Percentiles rank a stretch among this genome's conserved stretches.
phyloP scores from a whole-genome alignment of 1,284 basidiomycete species.

The Malassezia furfur region DNA sequence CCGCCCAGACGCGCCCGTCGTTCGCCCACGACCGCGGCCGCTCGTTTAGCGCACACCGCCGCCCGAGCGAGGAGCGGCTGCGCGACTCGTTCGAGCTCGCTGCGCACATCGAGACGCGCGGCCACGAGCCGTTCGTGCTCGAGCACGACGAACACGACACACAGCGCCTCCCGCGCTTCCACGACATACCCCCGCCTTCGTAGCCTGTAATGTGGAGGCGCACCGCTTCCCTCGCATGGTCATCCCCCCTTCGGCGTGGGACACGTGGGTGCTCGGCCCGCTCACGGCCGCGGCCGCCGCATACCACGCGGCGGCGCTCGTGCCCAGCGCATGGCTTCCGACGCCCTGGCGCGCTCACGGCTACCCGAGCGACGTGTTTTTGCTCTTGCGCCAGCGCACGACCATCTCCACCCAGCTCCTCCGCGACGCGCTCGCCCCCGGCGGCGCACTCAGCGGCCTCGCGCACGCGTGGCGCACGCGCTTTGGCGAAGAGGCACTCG shows the following conservation, averaged over 20 bases:
- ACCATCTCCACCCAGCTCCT: slow-evolving; percentile 8
- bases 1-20: slow-evolving; percentile 28
- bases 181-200: not conserved
- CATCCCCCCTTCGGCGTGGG: no score
- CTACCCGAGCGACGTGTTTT: slow-evolving; percentile 13
- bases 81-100: slow-evolving; percentile 3
- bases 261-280: slow-evolving; percentile 2
- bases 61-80: not conserved
- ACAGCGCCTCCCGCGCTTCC: slow-evolving; percentile 1
- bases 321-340: slow-evolving; percentile 6
- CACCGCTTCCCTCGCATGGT: no score
- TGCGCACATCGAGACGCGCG: not conserved
- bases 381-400: not conserved
- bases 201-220: not conserved
- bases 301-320: slow-evolving; percentile 5
- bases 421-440: slow-evolving; percentile 8
- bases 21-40: not conserved
- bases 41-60: not conserved
- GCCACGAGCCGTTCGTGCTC: not conserved
- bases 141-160: not conserved
- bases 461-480: not conserved
- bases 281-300: not conserved
- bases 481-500: slow-evolving; percentile 4
- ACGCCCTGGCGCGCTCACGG: not conserved
- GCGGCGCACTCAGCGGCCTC: not conserved